Evolutionary conservation across 202 grass and related monocot genomes (phyloP).

Genomic region (Setaria italica): DNA sequence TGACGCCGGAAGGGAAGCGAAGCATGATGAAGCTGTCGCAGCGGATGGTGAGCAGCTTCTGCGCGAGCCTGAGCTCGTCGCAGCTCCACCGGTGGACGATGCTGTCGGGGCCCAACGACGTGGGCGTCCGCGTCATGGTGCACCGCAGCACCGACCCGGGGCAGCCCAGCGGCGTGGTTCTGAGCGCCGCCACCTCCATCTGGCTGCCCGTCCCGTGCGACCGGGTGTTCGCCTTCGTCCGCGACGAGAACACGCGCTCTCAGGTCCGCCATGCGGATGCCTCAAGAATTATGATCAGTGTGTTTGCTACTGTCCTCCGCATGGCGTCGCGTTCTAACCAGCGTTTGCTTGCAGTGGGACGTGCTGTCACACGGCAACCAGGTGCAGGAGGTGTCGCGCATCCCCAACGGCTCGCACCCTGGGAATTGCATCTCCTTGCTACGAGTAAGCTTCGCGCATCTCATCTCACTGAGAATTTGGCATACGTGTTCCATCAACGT

Average conservation of each 20-base stretch:
- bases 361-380: slow-evolving; percentile 76
- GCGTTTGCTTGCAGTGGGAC: slow-evolving; percentile 66
- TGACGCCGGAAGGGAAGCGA: slow-evolving; percentile 74
- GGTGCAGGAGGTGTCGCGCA: slow-evolving; percentile 76
- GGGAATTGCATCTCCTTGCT: slow-evolving; percentile 87
- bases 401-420: slow-evolving; percentile 66
- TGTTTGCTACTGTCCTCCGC: no score
- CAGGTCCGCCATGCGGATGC: slow-evolving; percentile 36
- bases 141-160: slow-evolving; percentile 71
- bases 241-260: slow-evolving; percentile 72
- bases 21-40: slow-evolving; percentile 98
- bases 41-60: slow-evolving; percentile 86
- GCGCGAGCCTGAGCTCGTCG: slow-evolving; percentile 70
- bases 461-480: not conserved
- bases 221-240: slow-evolving; percentile 71
- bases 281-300: no score
- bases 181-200: slow-evolving; percentile 80
- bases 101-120: slow-evolving; percentile 65
- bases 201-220: slow-evolving; percentile 73
- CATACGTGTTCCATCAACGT: not conserved
- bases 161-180: slow-evolving; percentile 78
- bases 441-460: slow-evolving; percentile 46
- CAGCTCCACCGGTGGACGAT: slow-evolving; percentile 76
- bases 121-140: slow-evolving; percentile 71
- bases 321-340: not conserved